A percentile compares a stretch with the other conserved stretches of the same genome.
Conservation (phyloP, 495 filamentous ascomycete species). For the Rusavskia elegans region DNA sequence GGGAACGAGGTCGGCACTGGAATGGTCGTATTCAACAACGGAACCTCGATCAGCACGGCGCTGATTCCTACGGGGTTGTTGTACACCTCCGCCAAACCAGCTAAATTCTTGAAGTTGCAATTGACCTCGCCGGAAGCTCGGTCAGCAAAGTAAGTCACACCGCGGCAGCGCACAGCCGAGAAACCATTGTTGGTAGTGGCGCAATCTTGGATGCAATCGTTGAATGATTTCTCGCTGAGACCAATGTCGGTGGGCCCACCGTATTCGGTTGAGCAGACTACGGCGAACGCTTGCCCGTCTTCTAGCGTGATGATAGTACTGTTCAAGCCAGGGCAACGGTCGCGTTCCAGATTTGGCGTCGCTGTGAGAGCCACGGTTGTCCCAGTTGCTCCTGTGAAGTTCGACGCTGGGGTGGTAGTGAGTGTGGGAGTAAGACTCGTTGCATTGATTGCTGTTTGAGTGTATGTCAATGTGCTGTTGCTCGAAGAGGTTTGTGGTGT, state of each 20-base stretch:
- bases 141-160: background rate
- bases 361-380: background rate
- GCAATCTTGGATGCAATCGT: background rate
- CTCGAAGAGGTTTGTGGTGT: too few relatives aligned
- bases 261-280: background rate
- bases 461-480: too few relatives aligned
- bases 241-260: background rate
- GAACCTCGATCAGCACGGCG: background rate
- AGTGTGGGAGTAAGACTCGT: too few relatives aligned
- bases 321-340: background rate
- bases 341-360: background rate
- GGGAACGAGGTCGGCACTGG: background rate
- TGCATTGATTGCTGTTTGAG: too few relatives aligned
- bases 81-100: background rate
- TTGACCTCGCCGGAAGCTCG: background rate
- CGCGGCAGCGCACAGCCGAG: conserved; percentile 1
- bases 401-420: background rate
- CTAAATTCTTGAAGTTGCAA: conserved; percentile 1
- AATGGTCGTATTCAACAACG: background rate
- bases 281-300: background rate
- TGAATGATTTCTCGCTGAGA: background rate
- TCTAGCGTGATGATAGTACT: background rate
- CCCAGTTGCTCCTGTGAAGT: background rate
- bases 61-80: background rate
- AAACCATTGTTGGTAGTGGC: background rate